These are phyloP conservation scores for Pythium apleroticum DNA, from an alignment of 352 stramenopile genomes.

Conservation along the genomic window DNA sequence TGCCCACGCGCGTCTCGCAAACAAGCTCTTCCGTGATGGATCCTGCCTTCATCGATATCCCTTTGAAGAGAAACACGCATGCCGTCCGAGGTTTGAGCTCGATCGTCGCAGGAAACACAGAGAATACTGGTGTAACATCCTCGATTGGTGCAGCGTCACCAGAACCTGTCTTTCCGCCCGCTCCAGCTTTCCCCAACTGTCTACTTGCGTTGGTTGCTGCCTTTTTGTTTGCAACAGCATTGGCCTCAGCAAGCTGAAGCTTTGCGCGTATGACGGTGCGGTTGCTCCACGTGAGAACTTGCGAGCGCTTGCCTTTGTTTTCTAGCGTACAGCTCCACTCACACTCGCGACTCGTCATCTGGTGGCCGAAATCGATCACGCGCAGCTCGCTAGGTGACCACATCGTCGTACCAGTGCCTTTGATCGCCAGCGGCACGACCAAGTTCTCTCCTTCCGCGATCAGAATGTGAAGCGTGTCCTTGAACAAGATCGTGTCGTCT, in stretches of 20 bases:
- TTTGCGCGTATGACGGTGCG: constrained; percentile 30
- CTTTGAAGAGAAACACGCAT: constrained; percentile 93
- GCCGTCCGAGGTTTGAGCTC: constrained; percentile 93
- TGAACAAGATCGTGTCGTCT: constrained; percentile 92
- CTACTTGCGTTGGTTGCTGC: constrained; percentile 17
- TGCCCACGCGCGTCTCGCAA: constrained; percentile 91
- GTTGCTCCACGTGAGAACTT: constrained; percentile 93
- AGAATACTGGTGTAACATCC: constrained; percentile 76
- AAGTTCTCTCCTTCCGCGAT: constrained; percentile 91
- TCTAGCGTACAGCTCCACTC: constrained; percentile 93
- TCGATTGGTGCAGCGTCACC: constrained; percentile 7
- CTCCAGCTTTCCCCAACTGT: constrained; percentile 15
- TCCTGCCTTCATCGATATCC: constrained; percentile 61
- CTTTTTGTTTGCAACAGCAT: constrained; percentile 31
- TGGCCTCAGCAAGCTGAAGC: constrained; percentile 19
- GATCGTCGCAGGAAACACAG: constrained; percentile 89
- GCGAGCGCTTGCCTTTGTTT: constrained; percentile 93
- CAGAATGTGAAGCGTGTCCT: constrained; percentile 94
- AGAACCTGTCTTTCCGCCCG: not conserved
- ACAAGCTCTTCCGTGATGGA: constrained; percentile 82
- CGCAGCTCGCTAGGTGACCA: constrained; percentile 88
- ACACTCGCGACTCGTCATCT: constrained; percentile 90
- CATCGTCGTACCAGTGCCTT: constrained; percentile 94
- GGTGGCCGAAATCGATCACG: constrained; percentile 89
- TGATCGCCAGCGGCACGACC: constrained; percentile 86